Evolutionary conservation across 2,329 filamentous ascomycete species (phyloP).

Genomic region (Hypoxylon sp.): DNA sequence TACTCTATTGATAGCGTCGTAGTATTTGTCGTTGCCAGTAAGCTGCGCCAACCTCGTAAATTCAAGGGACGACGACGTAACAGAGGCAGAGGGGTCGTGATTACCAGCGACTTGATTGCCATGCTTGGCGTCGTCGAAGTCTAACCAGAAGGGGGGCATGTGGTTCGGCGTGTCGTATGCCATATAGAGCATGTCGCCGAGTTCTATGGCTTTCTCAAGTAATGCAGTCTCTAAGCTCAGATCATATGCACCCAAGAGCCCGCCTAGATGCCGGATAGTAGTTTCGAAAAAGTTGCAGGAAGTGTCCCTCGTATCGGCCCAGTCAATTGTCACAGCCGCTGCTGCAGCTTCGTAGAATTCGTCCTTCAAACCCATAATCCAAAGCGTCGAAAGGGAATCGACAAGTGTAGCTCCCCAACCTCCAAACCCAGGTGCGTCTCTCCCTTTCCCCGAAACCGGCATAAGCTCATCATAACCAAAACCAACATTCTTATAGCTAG

Average conservation of each 20-base stretch:
- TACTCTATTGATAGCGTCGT: slow-evolving; percentile 81
- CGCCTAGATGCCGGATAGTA: slow-evolving; percentile 64
- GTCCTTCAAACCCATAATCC: slow-evolving; percentile 71
- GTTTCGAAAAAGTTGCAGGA: slow-evolving; percentile 63
- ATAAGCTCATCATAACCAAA: slow-evolving; percentile 52
- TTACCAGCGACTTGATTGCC: slow-evolving; percentile 55
- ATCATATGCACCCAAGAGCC: slow-evolving; percentile 63
- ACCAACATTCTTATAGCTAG: slow-evolving; percentile 62
- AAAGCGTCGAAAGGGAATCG: slow-evolving; percentile 72
- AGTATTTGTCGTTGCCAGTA: slow-evolving; percentile 78
- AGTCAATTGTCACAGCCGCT: slow-evolving; percentile 66
- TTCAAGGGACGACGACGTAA: slow-evolving; percentile 76
- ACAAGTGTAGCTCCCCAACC: slow-evolving; percentile 70
- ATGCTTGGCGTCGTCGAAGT: slow-evolving; percentile 59
- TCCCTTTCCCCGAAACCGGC: slow-evolving; percentile 51
- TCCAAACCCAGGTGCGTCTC: slow-evolving; percentile 50
- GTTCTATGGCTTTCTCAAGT: slow-evolving; percentile 61
- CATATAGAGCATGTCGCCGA: slow-evolving; percentile 64
- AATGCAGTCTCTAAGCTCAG: slow-evolving; percentile 59
- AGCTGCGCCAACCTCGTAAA: slow-evolving; percentile 79
- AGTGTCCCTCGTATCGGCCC: slow-evolving; percentile 58
- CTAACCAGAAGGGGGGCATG: slow-evolving; percentile 70
- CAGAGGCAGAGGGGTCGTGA: slow-evolving; percentile 57
- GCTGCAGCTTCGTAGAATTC: slow-evolving; percentile 70
- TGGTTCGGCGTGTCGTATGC: slow-evolving; percentile 66